Evolutionary conservation across 179 eudicot genomes (phyloP), one percentile per base, ranked within the genome.

Genomic region (Heliamphora ciliata): DNA sequence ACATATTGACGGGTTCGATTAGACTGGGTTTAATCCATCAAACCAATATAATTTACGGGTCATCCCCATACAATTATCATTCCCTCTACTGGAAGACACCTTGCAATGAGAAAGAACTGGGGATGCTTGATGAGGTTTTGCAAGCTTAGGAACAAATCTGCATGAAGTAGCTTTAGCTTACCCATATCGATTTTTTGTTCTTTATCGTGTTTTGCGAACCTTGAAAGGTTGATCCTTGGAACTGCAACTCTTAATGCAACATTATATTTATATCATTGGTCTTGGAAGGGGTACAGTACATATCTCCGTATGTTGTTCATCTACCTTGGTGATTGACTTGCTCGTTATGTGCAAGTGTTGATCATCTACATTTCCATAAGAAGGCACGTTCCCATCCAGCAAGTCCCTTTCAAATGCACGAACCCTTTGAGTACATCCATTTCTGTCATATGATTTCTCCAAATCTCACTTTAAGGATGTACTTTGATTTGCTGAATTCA

Each of bases 381-480:
- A 74, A 63, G 87, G 68, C 54, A 78, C 81, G 13, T 85, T 86
- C 50, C 75, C 79, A 50, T 82, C 83, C 70, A 84, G 78, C 51
- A 79, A 75, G 50, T 88, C 88, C 84, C 86, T 80, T 81, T 89
- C 91, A 74, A 90, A 89, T 24, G 97, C 93, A n/a, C 87, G 92
- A 74, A 91, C 86, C 86, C 94, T 91, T 79, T 92, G 98, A 13
- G 93, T 86, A 60, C 89, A 87, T 7, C 92, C 91, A 81, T 91
- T 90, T 83, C 84, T 90, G 79, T 86, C 40, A 31, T 1, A 31
- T 31, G 40, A 31, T 31, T 31, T 31, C 40, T 31, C 40, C 40
- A 31, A 31, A 31, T 31, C 40, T 31, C 1, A 31, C 40, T 31
- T 31, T 31, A 31, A 88, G 50, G 83, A 80, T n/a, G 88, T 82